Conservation (phyloP, 768 basidiomycete species). For the Cantharellus anzutake region DNA sequence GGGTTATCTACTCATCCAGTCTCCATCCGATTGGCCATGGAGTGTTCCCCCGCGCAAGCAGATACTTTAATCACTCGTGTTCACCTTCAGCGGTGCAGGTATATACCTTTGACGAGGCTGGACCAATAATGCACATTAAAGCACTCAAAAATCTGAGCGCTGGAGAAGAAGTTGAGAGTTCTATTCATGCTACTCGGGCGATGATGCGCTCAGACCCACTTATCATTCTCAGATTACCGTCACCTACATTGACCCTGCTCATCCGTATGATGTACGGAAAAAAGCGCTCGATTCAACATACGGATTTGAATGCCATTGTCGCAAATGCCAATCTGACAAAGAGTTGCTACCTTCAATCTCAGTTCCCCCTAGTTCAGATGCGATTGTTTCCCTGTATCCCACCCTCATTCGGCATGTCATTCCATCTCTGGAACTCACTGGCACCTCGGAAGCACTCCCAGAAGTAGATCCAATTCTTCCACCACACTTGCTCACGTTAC, state of each 20-base stretch:
- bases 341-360: background rate
- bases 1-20: slow-evolving; percentile 48
- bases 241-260: slow-evolving; percentile 62
- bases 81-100: slow-evolving; percentile 49
- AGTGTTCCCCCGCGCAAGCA: slow-evolving; percentile 56
- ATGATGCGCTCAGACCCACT: too few species aligned
- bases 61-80: slow-evolving; percentile 74
- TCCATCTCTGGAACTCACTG: background rate
- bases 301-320: slow-evolving; percentile 10
- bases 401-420: background rate
- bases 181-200: background rate
- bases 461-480: slow-evolving; percentile 19
- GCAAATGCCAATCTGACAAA: slow-evolving; percentile 13
- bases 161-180: slow-evolving; percentile 42
- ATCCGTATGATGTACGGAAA: slow-evolving; percentile 14
- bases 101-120: slow-evolving; percentile 19
- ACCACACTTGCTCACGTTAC: slow-evolving; percentile 20
- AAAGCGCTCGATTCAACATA: slow-evolving; percentile 6
- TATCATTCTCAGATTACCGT: slow-evolving; percentile 35
- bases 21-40: slow-evolving; percentile 52
- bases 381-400: background rate
- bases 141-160: slow-evolving; percentile 35
- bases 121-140: slow-evolving; percentile 39
- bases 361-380: background rate
- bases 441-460: background rate